phyloP scores from a whole-genome alignment of 2,329 filamentous ascomycete species.

The Camptophora hylomeconis region DNA sequence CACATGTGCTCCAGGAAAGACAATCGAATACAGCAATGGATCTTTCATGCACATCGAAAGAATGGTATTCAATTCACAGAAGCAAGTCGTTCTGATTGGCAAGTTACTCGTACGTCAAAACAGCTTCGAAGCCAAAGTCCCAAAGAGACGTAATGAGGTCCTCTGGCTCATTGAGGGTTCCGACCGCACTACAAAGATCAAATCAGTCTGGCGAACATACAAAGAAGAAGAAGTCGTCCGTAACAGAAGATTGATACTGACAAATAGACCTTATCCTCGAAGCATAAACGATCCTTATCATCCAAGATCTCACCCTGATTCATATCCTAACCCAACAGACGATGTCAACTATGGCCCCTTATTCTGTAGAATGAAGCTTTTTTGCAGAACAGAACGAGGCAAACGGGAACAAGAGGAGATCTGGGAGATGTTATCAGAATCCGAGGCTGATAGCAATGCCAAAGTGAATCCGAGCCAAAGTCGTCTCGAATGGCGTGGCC shows the following conservation, averaged over 20 bases:
- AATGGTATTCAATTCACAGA: slow-evolving; percentile 21
- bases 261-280: too few species aligned
- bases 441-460: slow-evolving; percentile 1
- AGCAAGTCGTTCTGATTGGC: slow-evolving; percentile 25
- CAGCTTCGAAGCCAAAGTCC: slow-evolving; percentile 24
- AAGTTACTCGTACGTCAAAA: slow-evolving; percentile 23
- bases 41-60: slow-evolving; percentile 29
- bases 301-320: too few species aligned
- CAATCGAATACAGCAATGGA: slow-evolving; percentile 25
- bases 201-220: not conserved
- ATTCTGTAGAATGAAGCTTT: not conserved
- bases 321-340: too few species aligned
- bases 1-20: slow-evolving; percentile 2
- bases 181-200: too few species aligned
- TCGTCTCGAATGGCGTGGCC: slow-evolving; percentile 41
- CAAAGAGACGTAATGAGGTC: slow-evolving; percentile 31
- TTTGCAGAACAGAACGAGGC: too few species aligned
- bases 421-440: not conserved
- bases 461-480: too few species aligned
- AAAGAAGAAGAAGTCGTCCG: slow-evolving; percentile 2
- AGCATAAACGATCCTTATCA: slow-evolving; percentile 1
- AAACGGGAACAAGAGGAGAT: too few species aligned
- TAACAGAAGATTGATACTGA: slow-evolving; percentile 2
- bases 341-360: not conserved
- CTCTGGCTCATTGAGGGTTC: slow-evolving; percentile 22